These are phyloP conservation scores for Mycena pura DNA, from an alignment of 768 basidiomycete genomes.

Conservation along the genomic window DNA sequence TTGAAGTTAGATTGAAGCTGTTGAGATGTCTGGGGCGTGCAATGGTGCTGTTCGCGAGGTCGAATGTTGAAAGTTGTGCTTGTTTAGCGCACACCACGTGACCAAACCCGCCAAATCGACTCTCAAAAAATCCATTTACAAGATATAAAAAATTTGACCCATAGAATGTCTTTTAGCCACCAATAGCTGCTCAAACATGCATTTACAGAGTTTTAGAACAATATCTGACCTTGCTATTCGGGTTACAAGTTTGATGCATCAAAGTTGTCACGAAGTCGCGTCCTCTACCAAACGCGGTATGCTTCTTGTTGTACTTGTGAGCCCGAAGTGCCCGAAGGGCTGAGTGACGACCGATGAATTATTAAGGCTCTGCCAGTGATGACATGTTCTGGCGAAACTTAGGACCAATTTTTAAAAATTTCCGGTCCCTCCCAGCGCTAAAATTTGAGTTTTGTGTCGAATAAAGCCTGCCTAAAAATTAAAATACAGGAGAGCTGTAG, in stretches of 20 bases:
- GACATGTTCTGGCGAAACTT: no score
- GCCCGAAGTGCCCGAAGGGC: no score
- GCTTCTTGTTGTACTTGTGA: no score
- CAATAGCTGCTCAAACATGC: background rate
- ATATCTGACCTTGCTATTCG: slow-evolving; percentile 1
- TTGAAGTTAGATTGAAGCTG: slow-evolving; percentile 1
- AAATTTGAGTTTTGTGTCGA: no score
- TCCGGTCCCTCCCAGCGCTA: no score
- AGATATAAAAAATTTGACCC: background rate
- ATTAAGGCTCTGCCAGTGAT: no score
- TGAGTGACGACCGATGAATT: no score
- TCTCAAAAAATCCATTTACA: background rate
- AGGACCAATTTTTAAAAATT: no score
- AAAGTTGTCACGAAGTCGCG: slow-evolving; percentile 4
- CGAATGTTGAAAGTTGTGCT: background rate
- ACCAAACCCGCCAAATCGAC: slow-evolving; percentile 7
- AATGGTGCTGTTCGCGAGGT: slow-evolving; percentile 1
- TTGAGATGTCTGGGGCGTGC: background rate
- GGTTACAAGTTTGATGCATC: background rate
- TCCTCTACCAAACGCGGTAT: slow-evolving; percentile 5
- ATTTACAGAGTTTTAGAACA: background rate
- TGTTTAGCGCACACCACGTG: slow-evolving; percentile 1
- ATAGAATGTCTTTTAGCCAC: background rate
- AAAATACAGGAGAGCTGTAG: no score
- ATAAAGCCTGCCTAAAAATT: no score